Evolutionary conservation across 2,329 filamentous ascomycete genomes (phyloP), one percentile per base, ranked within the genome.

Genomic region (Penicillium verrucosum): DNA sequence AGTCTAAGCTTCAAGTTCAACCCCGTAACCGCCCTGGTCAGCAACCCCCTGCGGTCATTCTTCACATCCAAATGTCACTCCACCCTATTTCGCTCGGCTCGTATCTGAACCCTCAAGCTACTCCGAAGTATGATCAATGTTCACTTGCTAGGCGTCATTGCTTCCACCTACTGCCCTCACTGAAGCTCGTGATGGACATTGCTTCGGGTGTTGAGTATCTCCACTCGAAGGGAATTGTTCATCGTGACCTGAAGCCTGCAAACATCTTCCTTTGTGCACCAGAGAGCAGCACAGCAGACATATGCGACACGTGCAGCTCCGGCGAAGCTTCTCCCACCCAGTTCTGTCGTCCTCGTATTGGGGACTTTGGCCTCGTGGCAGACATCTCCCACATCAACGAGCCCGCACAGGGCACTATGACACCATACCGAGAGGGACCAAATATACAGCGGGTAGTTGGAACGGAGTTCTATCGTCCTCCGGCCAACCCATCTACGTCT

Each of bases 51-150:
- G 68, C 73, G 21, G 66, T 85, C 11, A 81, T 81, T 5, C 75
- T 88, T 9, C 85, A 87, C 67, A 84, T 88, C n/a, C 85, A 88
- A 65, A 88, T 88, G 85, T 83, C 82, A 5, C 75, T 86, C 3
- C 84, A 87, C 67, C 84, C 85, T 0, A 77, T 86, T 51, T 87
- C 84, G 2, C 76, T 89, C 11, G 79, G 81, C 9, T 80, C 82
- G 1, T 88, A 84, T 63, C 68, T 89, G 5, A 80, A 76, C 44
- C 70, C 77, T 14, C 67, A 73, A 41, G 57, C 68, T 10, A 51
- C 56, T 23, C 50, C 49, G 1, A 63, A 63, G 32, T 54, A 67
- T n/a, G 60, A 61, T 50, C 43, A 42, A 2, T 18, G 63, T 36
- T 56, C 60, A 7, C 50, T 63, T 16, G 61, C 61, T 9, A 70